These are phyloP conservation scores for Cyclotella atomus DNA, from an alignment of 108 stramenopile genomes.

Conservation along the genomic window DNA sequence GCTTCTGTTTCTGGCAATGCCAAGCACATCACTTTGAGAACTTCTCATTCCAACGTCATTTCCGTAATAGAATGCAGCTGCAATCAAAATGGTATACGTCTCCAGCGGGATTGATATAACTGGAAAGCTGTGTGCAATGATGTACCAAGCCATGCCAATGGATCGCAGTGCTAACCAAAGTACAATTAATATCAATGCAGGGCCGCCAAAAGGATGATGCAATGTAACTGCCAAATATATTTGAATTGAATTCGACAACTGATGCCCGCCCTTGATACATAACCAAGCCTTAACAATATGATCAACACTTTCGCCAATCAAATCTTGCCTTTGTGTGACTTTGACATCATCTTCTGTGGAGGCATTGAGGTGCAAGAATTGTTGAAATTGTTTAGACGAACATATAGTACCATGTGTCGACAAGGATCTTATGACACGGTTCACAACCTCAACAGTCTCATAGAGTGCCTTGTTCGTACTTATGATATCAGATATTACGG, in stretches of 20 bases:
- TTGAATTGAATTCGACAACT: conserved; percentile 6
- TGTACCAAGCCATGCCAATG: conserved; percentile 21
- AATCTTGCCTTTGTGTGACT: not conserved
- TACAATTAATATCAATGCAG: conserved; percentile 15
- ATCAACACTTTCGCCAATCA: conserved; percentile 11
- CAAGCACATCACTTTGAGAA: not conserved
- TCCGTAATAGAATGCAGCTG: conserved; percentile 40
- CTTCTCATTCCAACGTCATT: conserved; percentile 24
- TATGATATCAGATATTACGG: conserved; percentile 21
- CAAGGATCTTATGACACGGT: conserved; percentile 37
- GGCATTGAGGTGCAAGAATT: conserved; percentile 29
- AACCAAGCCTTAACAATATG: conserved; percentile 39
- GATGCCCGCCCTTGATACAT: conserved; percentile 1
- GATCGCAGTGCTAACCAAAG: conserved; percentile 23
- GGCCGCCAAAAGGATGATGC: conserved; percentile 29
- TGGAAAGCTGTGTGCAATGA: conserved; percentile 8
- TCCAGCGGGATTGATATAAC: conserved; percentile 32
- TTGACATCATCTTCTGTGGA: not conserved
- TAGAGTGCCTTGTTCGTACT: conserved; percentile 4
- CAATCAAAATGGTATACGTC: conserved; percentile 30
- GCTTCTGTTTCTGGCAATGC: not conserved
- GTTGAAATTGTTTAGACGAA: conserved; percentile 33
- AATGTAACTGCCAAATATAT: conserved; percentile 23
- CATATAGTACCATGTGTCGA: conserved; percentile 38
- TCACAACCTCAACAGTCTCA: conserved; percentile 15